Percentiles rank a stretch among this genome's conserved stretches.
Conservation (phyloP, 306 rosid species). For the Lathyrus sativus region DNA sequence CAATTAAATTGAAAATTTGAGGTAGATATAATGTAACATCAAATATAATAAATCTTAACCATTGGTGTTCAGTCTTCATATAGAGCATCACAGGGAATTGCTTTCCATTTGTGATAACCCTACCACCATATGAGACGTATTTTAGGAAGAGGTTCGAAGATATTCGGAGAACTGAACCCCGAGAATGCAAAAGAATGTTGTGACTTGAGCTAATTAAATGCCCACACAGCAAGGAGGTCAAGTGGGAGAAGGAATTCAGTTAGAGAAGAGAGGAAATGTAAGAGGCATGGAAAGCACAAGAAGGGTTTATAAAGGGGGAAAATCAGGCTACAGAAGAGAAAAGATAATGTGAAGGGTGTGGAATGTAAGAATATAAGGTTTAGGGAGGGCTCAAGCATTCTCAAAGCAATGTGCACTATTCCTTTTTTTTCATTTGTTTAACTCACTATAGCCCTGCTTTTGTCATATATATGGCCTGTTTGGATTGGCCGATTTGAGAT, state of each 20-base stretch:
- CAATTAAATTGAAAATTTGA: neutral
- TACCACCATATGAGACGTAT: neutral
- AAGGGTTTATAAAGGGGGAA: neutral
- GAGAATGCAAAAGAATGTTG: neutral
- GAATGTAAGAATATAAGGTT: neutral
- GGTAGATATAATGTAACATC: neutral
- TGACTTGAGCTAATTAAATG: too few relatives aligned
- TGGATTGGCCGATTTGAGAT: too few relatives aligned
- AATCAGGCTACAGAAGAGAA: neutral
- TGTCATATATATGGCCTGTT: too few relatives aligned
- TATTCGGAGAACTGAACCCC: neutral
- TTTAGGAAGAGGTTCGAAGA: neutral
- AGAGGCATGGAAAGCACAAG: neutral
- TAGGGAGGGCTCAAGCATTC: constrained; percentile 1
- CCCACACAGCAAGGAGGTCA: neutral
- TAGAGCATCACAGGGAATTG: too few relatives aligned
- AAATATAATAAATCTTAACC: neutral
- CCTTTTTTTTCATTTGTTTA: neutral
- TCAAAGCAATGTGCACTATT: neutral
- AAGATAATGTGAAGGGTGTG: neutral
- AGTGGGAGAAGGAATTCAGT: neutral
- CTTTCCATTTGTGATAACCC: constrained; percentile 7
- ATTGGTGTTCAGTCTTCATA: neutral
- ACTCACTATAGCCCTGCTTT: neutral
- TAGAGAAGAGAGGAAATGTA: neutral